These are phyloP conservation scores for Coccomyxa subellipsoidea DNA, from an alignment of 163 green algal genomes.

Conservation along the genomic window DNA sequence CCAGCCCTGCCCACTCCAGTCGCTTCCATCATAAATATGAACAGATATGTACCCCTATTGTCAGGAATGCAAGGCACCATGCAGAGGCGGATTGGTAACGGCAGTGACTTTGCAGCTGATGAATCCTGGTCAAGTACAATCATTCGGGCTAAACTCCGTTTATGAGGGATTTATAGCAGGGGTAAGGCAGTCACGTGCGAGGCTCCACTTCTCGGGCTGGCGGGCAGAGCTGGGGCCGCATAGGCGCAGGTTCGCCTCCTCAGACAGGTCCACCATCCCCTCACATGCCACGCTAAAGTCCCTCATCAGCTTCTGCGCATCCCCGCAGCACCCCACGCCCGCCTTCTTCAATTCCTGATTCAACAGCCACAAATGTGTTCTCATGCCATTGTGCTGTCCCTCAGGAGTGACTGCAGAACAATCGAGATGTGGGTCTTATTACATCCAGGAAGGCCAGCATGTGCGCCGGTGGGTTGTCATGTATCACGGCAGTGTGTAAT, in stretches of 20 bases:
- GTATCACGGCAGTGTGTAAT: neutral
- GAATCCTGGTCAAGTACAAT: too few relatives aligned
- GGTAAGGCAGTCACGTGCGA: slow-evolving; percentile 19
- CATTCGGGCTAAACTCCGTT: too few relatives aligned
- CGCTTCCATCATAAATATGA: too few relatives aligned
- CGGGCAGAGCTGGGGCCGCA: neutral
- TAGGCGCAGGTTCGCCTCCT: slow-evolving; percentile 29
- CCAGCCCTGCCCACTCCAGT: slow-evolving; percentile 9
- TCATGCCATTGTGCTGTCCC: neutral
- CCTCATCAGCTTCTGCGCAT: slow-evolving; percentile 36
- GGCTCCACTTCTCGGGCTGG: slow-evolving; percentile 33
- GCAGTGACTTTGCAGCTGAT: too few relatives aligned
- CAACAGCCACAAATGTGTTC: neutral
- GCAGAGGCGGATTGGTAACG: too few relatives aligned
- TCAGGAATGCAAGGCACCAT: neutral
- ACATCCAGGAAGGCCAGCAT: too few relatives aligned
- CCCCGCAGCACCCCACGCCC: slow-evolving; percentile 30
- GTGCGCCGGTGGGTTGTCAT: too few relatives aligned
- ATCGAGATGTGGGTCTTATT: too few relatives aligned
- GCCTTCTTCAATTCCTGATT: slow-evolving; percentile 36
- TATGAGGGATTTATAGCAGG: too few relatives aligned
- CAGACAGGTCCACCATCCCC: slow-evolving; percentile 35
- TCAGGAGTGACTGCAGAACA: too few relatives aligned
- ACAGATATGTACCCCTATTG: neutral
- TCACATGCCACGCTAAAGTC: slow-evolving; percentile 37